Evolutionary conservation across 129 eudicot species (phyloP).

Genomic region (Smallanthus sonchifolius): DNA sequence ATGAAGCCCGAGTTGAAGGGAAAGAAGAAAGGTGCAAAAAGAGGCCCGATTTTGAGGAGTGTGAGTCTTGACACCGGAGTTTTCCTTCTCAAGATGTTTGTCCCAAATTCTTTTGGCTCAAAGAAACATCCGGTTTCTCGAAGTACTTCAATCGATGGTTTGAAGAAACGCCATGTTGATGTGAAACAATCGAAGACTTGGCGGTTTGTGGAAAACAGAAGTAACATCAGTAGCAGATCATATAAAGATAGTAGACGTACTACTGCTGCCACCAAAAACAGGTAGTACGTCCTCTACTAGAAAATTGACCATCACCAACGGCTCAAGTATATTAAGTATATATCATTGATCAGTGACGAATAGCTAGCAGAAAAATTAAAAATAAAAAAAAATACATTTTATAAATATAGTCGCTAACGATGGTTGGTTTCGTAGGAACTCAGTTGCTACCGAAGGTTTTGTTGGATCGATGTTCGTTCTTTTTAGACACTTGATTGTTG

Average conservation of each 20-base stretch:
- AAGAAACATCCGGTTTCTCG: conserved; percentile 1
- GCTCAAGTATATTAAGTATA: too few relatives aligned
- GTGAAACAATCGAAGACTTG: conserved; percentile 25
- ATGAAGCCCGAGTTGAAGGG: not conserved
- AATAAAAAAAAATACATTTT: too few relatives aligned
- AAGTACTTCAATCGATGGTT: not conserved
- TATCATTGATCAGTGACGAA: too few relatives aligned
- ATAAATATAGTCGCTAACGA: too few relatives aligned
- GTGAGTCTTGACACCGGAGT: conserved; percentile 60
- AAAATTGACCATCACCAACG: too few relatives aligned
- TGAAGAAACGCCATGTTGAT: not conserved
- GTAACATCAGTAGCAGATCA: not conserved
- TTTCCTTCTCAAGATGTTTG: conserved; percentile 37
- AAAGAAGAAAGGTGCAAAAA: conserved; percentile 11
- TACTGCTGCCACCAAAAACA: not conserved
- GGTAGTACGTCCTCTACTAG: not conserved
- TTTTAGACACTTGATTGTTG: not conserved
- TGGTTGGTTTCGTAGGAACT: not conserved
- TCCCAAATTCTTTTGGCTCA: conserved; percentile 23
- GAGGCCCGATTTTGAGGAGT: conserved; percentile 34
- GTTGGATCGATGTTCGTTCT: not conserved
- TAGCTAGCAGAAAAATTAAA: too few relatives aligned
- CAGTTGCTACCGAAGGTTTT: not conserved
- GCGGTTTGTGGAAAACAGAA: conserved; percentile 10
- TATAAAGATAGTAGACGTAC: not conserved